Percentiles rank a stretch among this genome's conserved stretches.
Conservation (phyloP, 1,284 basidiomycete genomes). For the Apiotrichum gamsii region DNA sequence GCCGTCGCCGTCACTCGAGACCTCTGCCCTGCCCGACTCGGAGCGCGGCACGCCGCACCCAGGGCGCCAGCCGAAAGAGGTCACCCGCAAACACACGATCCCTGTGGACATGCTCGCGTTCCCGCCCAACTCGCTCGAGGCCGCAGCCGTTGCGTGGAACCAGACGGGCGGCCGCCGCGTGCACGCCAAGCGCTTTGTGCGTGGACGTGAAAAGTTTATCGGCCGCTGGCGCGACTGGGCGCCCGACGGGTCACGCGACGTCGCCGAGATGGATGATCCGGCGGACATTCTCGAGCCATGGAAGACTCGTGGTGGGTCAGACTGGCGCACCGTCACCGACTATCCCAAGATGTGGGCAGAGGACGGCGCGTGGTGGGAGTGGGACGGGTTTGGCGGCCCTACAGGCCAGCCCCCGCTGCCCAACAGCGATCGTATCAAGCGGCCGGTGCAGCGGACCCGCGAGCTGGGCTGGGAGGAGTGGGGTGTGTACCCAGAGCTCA, state of each 20-base stretch:
- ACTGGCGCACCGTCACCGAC: slow-evolving; percentile 24
- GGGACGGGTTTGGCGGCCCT: slow-evolving; percentile 29
- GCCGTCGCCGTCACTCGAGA: slow-evolving; percentile 26
- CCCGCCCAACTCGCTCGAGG: slow-evolving; percentile 37
- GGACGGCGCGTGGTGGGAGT: slow-evolving; percentile 37
- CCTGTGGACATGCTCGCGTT: slow-evolving; percentile 43
- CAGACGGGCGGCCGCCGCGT: slow-evolving; percentile 41
- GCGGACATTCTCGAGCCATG: slow-evolving; percentile 23
- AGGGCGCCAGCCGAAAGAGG: slow-evolving; percentile 1
- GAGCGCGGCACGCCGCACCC: slow-evolving; percentile 4
- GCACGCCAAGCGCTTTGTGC: slow-evolving; percentile 36
- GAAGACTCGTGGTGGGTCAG: slow-evolving; percentile 1
- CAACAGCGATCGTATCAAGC: slow-evolving; percentile 12
- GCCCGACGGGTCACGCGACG: slow-evolving; percentile 37
- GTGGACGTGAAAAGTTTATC: slow-evolving; percentile 40
- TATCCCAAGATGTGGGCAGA: slow-evolving; percentile 29
- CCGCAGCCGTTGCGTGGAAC: slow-evolving; percentile 42
- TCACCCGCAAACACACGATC: slow-evolving; percentile 28
- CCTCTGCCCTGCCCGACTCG: slow-evolving; percentile 10
- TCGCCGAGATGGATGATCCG: slow-evolving; percentile 44
- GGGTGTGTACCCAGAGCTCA: slow-evolving; percentile 33
- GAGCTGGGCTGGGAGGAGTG: slow-evolving; percentile 24
- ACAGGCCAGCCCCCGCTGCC: slow-evolving; percentile 31
- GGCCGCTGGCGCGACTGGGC: slow-evolving; percentile 45
- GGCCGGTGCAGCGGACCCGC: slow-evolving; percentile 19